Conservation (phyloP, 163 green algal species). For the Volvox carteri region DNA sequence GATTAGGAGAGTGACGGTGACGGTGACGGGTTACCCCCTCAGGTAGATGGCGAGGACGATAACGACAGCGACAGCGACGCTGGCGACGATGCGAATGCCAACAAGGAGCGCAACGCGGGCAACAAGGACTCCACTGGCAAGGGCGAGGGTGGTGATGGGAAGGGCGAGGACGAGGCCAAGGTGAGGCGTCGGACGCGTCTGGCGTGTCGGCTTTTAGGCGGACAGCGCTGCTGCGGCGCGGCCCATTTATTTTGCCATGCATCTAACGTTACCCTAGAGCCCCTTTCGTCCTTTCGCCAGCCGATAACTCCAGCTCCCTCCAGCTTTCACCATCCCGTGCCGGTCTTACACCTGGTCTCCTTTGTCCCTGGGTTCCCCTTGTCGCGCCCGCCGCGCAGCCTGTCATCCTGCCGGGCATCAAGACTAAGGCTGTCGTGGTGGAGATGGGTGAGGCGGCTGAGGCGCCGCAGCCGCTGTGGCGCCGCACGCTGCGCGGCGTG, state of each 20-base stretch:
- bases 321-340: no score
- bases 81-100: slow-evolving; percentile 47
- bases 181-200: background rate
- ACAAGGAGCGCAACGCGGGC: slow-evolving; percentile 37
- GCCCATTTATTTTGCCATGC: no score
- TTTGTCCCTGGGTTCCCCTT: no score
- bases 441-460: slow-evolving; percentile 43
- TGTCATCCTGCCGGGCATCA: slow-evolving; percentile 49
- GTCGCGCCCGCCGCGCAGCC: background rate
- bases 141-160: background rate
- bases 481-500: slow-evolving; percentile 24
- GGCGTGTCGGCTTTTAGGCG: no score
- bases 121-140: background rate
- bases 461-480: slow-evolving; percentile 46
- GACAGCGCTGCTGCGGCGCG: no score
- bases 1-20: no score
- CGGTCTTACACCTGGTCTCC: no score
- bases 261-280: no score
- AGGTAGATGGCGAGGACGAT: slow-evolving; percentile 56
- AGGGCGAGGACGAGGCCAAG: slow-evolving; percentile 20
- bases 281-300: no score
- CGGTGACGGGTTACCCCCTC: no score
- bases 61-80: slow-evolving; percentile 58
- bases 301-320: no score
- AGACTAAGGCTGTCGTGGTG: slow-evolving; percentile 54